phyloP scores from a whole-genome alignment of 768 basidiomycete species.

The Boletus rubropictus region DNA sequence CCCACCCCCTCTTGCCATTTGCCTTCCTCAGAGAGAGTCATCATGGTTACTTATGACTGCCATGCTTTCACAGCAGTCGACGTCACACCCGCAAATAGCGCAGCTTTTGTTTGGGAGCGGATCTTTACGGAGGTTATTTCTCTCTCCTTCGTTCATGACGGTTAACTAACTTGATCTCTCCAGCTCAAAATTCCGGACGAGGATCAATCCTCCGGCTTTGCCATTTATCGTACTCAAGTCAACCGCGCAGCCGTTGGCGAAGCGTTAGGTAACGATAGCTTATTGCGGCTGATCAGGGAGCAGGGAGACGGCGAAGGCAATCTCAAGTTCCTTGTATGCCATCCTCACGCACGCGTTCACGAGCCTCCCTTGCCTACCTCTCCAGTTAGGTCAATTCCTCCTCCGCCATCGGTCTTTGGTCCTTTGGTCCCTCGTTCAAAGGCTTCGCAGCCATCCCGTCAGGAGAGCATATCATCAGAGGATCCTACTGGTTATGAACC shows the following conservation, averaged over 20 bases:
- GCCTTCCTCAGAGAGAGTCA: slow-evolving; percentile 32
- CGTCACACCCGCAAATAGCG: slow-evolving; percentile 57
- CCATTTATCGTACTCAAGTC: slow-evolving; percentile 86
- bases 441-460: slow-evolving; percentile 50
- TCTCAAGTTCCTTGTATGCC: slow-evolving; percentile 80
- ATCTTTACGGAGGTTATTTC: slow-evolving; percentile 69
- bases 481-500: slow-evolving; percentile 68
- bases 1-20: slow-evolving; percentile 28
- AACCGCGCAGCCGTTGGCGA: slow-evolving; percentile 71
- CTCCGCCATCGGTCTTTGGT: slow-evolving; percentile 42
- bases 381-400: slow-evolving; percentile 44
- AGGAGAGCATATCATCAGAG: slow-evolving; percentile 67
- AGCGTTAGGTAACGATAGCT: slow-evolving; percentile 61
- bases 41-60: slow-evolving; percentile 74
- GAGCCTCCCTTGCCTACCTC: slow-evolving; percentile 40
- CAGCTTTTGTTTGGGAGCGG: slow-evolving; percentile 69
- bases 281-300: slow-evolving; percentile 67
- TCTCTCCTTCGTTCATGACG: not conserved
- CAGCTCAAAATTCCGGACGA: slow-evolving; percentile 82
- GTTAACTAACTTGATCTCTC: slow-evolving; percentile 2
- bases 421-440: slow-evolving; percentile 47
- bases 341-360: slow-evolving; percentile 55
- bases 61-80: slow-evolving; percentile 70
- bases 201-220: slow-evolving; percentile 60
- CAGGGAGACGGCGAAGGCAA: slow-evolving; percentile 72